Percentiles rank a stretch among this genome's conserved stretches.
Conservation (phyloP, 2,329 filamentous ascomycete species). For the Pleurostoma richardsiae region DNA sequence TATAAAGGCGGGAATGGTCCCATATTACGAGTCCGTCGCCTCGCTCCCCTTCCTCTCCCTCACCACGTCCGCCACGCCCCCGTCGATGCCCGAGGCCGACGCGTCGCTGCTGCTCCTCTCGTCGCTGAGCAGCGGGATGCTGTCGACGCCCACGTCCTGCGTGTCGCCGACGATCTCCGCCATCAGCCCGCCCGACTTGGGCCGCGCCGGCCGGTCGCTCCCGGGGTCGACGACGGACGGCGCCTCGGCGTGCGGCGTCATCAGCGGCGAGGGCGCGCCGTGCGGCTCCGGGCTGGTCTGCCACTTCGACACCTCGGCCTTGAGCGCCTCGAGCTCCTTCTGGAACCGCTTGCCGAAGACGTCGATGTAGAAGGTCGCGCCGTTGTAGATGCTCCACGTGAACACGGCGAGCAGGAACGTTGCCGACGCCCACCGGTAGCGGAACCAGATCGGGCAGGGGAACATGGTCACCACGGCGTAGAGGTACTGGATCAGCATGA, state of each 20-base stretch:
- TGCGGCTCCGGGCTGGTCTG: conserved; percentile 55
- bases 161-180: conserved; percentile 9
- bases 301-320: conserved; percentile 85
- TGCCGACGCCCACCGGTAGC: conserved; percentile 74
- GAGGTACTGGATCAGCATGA: conserved; percentile 92
- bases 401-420: conserved; percentile 79
- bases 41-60: conserved; percentile 39
- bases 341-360: conserved; percentile 96
- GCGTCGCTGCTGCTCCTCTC: conserved; percentile 24
- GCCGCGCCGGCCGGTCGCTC: conserved; percentile 4
- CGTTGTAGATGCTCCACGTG: conserved; percentile 92
- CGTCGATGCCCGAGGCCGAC: conserved; percentile 29
- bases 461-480: conserved; percentile 93
- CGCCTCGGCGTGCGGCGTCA: conserved; percentile 25
- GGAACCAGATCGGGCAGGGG: conserved; percentile 93
- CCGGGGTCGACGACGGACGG: conserved; percentile 4
- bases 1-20: no score
- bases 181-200: conserved; percentile 8
- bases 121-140: conserved; percentile 52
- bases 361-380: conserved; percentile 96
- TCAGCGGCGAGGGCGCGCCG: conserved; percentile 26
- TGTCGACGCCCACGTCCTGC: conserved; percentile 34
- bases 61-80: conserved; percentile 36
- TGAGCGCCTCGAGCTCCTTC: conserved; percentile 87
- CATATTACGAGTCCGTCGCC: not conserved